Evolutionary conservation across 371 early-diverging fungal species (phyloP), one percentile per base, ranked within the genome.

Genomic region (Lichtheimia hyalospora): DNA sequence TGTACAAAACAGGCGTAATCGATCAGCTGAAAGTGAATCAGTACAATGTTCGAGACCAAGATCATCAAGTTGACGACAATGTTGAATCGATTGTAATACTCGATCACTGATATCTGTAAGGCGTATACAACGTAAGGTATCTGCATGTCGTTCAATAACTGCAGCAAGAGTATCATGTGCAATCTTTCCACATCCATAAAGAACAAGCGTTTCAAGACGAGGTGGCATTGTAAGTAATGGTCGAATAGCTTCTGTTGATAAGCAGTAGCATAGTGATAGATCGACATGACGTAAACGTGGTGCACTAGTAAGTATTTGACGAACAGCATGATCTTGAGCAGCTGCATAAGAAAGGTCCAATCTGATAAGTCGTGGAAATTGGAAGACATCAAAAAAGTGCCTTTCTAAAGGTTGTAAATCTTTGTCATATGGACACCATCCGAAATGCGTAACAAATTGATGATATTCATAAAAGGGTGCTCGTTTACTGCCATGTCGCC

Each of bases 101-200:
- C 53, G 44, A 58, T 73, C 71, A 40, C 64, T 71, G 41, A 78
- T 73, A 54, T 78, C 75, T 2, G 78, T 78, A 14, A 78, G 53
- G 1, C 71, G 58, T 15, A 78, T 41, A 27, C 71, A 69, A 15
- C 55, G 54, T 20, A 78, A 55, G 10, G 67, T 74, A 14, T 52
- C 8, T 0, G 62, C 18, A 63, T 78, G 78, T 2, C 73, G 63
- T 10, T 50, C 42, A 27, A 78, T 74, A 6, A 74, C 65, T n/a
- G 59, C 51, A 0, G 64, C 71, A 7, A 78, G 46, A 5, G 71
- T 57, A 20, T 66, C 49, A 5, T 63, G 40, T 49, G 72, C 66
- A 21, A 78, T 73, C 40, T 73, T 72, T 4, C 73, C 71, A 28
- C 77, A 77, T 3, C 78, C 78, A 42, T 78, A 78, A 0, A 78